Base-by-base conservation (phyloP, 257 asterid species). In the Jaltomata sinuosa region DNA sequence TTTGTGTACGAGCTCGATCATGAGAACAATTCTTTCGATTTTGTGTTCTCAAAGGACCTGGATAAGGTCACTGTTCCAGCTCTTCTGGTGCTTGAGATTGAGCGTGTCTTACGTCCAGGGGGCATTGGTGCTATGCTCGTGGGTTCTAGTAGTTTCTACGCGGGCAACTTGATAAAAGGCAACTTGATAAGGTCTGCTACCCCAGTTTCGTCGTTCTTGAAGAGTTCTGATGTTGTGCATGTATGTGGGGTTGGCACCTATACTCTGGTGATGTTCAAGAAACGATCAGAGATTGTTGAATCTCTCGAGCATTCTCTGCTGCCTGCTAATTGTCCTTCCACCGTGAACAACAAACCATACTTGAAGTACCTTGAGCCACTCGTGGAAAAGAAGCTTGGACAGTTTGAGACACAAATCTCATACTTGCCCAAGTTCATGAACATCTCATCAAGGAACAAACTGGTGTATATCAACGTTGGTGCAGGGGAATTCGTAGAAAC, bases 41-140 rank as follows among this genome's bases (percentile, higher is more conserved):
- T 96, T 81, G 97, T 96, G 71, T 96, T 91, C 92, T 88, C 95
- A 0, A 89, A 91, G 62, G 94, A 92, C 88, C 93, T 96, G 11
- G 97, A 94, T 79, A 67, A 88, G 91, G 94, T 90, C 10, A 90
- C 97, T 0, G 88, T 94, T 22, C 98, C 98, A 1, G 88, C 96
- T 34, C 93, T 96, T 81, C 88, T 96, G 6, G 92, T 94, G 68
- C 88, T 83, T 42, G 99, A 96, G 90, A 92, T 94, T 29, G 99
- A 96, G 90, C 98, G 99, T 18, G 93, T 96, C 27, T 85, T 96
- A 8, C 90, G 91, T 25, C 95, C 98, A 0, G 98, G 98, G 47
- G 98, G 99, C 84, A 84, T 76, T 0, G 99, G 99, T 12, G 94
- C 93, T 40, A 81, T 94, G 91, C 95, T 96, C 31, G 90, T 93